Base-by-base conservation (phyloP, 306 rosid genomes). In the Medicago ruthenica region DNA sequence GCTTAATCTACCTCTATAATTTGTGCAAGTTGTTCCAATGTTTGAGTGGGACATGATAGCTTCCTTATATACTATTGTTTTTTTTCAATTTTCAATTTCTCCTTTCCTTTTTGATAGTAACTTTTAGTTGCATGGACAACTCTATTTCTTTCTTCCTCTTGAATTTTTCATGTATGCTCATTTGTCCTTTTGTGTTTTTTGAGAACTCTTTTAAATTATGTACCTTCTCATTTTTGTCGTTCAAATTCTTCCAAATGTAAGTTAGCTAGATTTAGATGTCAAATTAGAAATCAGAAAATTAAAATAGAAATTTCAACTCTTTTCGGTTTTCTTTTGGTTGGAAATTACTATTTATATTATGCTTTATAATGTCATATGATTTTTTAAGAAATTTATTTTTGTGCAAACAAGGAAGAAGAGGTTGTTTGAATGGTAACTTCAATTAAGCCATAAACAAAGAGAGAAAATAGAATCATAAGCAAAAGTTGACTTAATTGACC, bases 111-210 rank as follows among this genome's bases (percentile, higher is more conserved):
- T 10, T 76, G 73, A 62, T 75, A 61, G 69, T 66, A 75, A 70
- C 36, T n/a, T 44, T 27, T 75, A 53, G 76, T 75, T 80, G 76
- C 80, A 75, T 75, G 76, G 17, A 9, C 42, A 68, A 60, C 57
- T 34, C 61, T 61, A 9, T 76, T 74, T 24, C 16, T 75, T 8
- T 59, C 67, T 55, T 3, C 71, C 70, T 76, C 24, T 50, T 17
- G 55, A 67, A 9, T 36, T 58, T 47, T 48, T 51, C 14, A 22
- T 80, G 36, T 61, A 62, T 58, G 14, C 12, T 27, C 34, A 57
- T 75, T 69, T 60, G 76, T 69, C 80, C 18, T 67, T 65, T 75
- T 60, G 54, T 69, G 40, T 41, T n/a, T 57, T 51, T 69, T 11
- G 27, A 59, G 50, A 58, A 61, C 69, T 62, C 9, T 16, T 36